A percentile compares a stretch with the other conserved stretches of the same genome.
Conservation (phyloP, 371 early-diverging fungal genomes). For the Syncephalastrum contaminatum region DNA sequence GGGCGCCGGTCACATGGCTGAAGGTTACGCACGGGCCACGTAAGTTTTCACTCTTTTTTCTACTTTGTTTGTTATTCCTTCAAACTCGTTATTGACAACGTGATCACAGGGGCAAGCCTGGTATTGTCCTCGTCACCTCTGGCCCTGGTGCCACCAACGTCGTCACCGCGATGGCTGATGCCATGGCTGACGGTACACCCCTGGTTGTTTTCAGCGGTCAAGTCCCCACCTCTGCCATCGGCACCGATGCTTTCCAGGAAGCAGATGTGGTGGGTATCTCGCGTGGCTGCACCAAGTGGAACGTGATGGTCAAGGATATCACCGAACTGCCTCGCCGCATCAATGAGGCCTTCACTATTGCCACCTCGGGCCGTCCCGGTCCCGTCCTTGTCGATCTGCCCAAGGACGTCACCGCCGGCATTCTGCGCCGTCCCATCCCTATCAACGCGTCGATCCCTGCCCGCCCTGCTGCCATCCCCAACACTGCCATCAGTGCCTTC, state of each 20-base stretch:
- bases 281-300: conserved; percentile 97
- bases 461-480: conserved; percentile 54
- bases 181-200: conserved; percentile 92
- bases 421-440: conserved; percentile 82
- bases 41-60: conserved; percentile 31
- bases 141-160: conserved; percentile 99
- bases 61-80: not conserved
- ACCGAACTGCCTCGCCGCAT: conserved; percentile 94
- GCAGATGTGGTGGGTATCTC: conserved; percentile 96
- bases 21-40: conserved; percentile 95
- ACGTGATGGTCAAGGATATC: conserved; percentile 96
- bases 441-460: conserved; percentile 66
- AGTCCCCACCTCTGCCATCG: conserved; percentile 90
- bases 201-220: conserved; percentile 95
- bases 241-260: conserved; percentile 97
- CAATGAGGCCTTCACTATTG: conserved; percentile 96
- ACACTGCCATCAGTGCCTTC: conserved; percentile 47
- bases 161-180: conserved; percentile 97
- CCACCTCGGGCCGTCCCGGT: conserved; percentile 94
- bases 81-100: not conserved
- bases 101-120: conserved; percentile 78
- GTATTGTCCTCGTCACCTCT: conserved; percentile 94
- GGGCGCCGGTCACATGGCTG: conserved; percentile 98
- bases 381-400: conserved; percentile 97
- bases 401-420: conserved; percentile 94